Evolutionary conservation across 1,284 basidiomycete species (phyloP).

Genomic region (Naganishia liquefaciens): DNA sequence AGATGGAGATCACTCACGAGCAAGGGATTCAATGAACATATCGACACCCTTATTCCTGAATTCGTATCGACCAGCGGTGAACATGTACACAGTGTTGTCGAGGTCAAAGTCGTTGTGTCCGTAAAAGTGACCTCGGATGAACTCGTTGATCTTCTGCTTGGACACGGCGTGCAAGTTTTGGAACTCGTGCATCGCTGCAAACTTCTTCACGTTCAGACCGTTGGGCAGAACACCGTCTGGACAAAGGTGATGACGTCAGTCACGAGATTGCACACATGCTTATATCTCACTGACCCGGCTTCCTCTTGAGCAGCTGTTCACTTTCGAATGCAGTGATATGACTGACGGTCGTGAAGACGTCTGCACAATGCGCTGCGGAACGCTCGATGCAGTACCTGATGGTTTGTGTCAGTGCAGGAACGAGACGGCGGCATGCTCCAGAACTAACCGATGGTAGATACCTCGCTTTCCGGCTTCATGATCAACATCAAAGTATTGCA

Average conservation of each 20-base stretch:
- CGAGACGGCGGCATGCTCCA: no score
- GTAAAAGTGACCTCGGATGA: conserved; percentile 96
- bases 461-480: conserved; percentile 98
- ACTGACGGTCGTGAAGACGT: conserved; percentile 96
- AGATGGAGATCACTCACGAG: conserved; percentile 58
- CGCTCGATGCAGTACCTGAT: conserved; percentile 92
- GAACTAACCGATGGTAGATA: conserved; percentile 65
- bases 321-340: conserved; percentile 97
- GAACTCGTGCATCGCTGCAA: conserved; percentile 92
- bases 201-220: conserved; percentile 96
- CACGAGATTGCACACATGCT: neutral
- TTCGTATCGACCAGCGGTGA: conserved; percentile 98
- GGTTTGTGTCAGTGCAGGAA: neutral
- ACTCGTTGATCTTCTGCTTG: conserved; percentile 97
- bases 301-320: conserved; percentile 94
- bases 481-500: conserved; percentile 98
- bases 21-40: conserved; percentile 97
- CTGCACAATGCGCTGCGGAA: conserved; percentile 88
- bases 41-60: conserved; percentile 99
- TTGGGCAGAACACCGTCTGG: conserved; percentile 95
- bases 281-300: conserved; percentile 61
- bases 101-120: conserved; percentile 94
- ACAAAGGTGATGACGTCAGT: conserved; percentile 1
- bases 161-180: conserved; percentile 90
- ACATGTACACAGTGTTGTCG: conserved; percentile 96